Evolutionary conservation across 73 alveolate genomes (phyloP), one percentile per base, ranked within the genome.

Genomic region (Urostyla sp.): DNA sequence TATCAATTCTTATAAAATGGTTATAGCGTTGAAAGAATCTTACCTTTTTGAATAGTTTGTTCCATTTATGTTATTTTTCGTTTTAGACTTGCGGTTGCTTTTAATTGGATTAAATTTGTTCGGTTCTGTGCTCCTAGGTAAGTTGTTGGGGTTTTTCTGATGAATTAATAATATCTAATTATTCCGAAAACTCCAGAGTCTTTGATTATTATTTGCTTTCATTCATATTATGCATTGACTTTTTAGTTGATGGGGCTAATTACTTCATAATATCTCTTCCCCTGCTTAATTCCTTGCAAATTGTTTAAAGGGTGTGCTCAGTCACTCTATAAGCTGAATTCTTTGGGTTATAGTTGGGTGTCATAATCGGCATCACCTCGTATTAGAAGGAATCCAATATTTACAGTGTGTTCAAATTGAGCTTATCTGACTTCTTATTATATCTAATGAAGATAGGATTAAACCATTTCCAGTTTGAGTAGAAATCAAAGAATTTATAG

Each of bases 311-410:
- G 21, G 98, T 92, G 31, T 92, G 85, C 60, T 59, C 85, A n/a
- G 94, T 85, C n/a, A 96, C 96, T 44, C 90, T 89, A 67, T 92
- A 81, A 36, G 97, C 92, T 18, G 99, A 87, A 73, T 96, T 96
- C 90, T 87, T 94, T 32, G 90, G 87, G 49, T 98, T 97, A 75
- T 85, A 92, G 23, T 97, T 97, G 0, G 99, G 99, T 0, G 99
- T 94, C 75, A 96, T 82, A 56, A 96, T 92, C 56, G 97, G 92
- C 92, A 96, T 94, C 45, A 89, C 80, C 59, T 90, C 90, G 73
- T 80, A 44, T 34, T 43, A 23, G 15, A 40, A 30, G 3, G 58
- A 49, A 53, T 73, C 74, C 10, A 73, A 54, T 18, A 51, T 60
- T 30, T 73, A n/a, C 23, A 48, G 46, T 16, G 58, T 46, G 53